These are phyloP conservation scores for Pseudogymnoascus sp. DNA, from an alignment of 2,329 filamentous ascomycete species.

Conservation along the genomic window DNA sequence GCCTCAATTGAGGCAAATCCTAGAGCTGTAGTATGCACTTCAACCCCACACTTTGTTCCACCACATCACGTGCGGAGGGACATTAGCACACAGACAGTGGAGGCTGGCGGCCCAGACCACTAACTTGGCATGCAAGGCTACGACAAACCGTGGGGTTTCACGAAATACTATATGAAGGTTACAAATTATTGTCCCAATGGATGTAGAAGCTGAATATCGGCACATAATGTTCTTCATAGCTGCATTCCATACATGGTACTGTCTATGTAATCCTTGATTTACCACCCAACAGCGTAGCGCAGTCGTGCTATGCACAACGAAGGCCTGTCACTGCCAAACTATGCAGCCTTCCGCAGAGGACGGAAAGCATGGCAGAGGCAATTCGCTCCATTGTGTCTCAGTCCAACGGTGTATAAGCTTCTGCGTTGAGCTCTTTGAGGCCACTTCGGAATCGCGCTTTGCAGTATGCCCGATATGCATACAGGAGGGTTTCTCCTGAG, in stretches of 20 bases:
- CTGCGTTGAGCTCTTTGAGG: not conserved
- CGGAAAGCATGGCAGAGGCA: not conserved
- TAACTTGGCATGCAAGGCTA: conserved; percentile 11
- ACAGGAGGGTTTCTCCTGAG: not conserved
- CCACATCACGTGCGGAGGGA: not conserved
- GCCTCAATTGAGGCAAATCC: not conserved
- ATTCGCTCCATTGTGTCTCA: not conserved
- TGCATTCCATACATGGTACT: not conserved
- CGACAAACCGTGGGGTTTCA: not conserved
- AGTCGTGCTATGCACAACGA: not conserved
- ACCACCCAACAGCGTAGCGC: not conserved
- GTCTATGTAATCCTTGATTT: not conserved
- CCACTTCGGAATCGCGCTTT: not conserved
- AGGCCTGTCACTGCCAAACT: not conserved
- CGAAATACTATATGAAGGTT: not conserved
- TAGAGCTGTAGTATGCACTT: not conserved
- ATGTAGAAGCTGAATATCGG: not conserved
- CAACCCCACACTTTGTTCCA: not conserved
- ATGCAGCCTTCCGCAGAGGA: not conserved
- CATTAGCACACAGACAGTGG: not conserved
- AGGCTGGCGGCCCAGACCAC: not conserved
- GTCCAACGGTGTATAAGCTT: not conserved
- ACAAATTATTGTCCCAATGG: not conserved
- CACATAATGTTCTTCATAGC: not conserved
- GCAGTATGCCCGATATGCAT: not conserved